These are phyloP conservation scores for Cardiospermum halicacabum DNA, from an alignment of 345 rosid species.

Conservation along the genomic window DNA sequence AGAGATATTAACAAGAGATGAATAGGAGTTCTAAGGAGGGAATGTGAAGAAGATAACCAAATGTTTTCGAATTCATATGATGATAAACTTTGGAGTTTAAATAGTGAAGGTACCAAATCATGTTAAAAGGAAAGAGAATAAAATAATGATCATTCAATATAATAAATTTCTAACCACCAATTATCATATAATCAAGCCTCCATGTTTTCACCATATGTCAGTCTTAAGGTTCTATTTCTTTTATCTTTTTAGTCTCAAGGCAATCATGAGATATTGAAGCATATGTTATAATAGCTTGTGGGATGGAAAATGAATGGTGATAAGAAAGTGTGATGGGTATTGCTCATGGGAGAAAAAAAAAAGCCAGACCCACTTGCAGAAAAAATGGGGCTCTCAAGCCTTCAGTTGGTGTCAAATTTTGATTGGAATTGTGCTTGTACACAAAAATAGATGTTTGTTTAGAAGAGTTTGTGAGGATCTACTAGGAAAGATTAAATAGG, in stretches of 20 bases:
- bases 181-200: slow-evolving; percentile 5
- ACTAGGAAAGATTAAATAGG: slow-evolving; percentile 19
- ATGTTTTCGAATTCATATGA: slow-evolving; percentile 15
- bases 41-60: slow-evolving; percentile 17
- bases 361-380: slow-evolving; percentile 24
- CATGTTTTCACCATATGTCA: slow-evolving; percentile 9
- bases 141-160: slow-evolving; percentile 14
- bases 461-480: slow-evolving; percentile 7
- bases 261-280: slow-evolving; percentile 28
- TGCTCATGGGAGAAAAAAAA: slow-evolving; percentile 19
- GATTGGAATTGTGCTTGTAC: background rate
- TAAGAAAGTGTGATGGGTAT: slow-evolving; percentile 35
- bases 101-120: slow-evolving; percentile 24
- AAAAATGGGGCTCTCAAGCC: slow-evolving; percentile 22
- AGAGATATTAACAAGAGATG: slow-evolving; percentile 7
- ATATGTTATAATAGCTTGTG: slow-evolving; percentile 25
- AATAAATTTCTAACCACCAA: slow-evolving; percentile 12
- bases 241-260: slow-evolving; percentile 12
- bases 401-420: slow-evolving; percentile 10
- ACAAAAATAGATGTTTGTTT: background rate
- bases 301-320: slow-evolving; percentile 26
- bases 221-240: slow-evolving; percentile 9
- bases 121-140: slow-evolving; percentile 13
- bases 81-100: slow-evolving; percentile 22
- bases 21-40: slow-evolving; percentile 10